Evolutionary conservation across 805 yeast species (phyloP).

Genomic region (Nakazawaea ernobii): DNA sequence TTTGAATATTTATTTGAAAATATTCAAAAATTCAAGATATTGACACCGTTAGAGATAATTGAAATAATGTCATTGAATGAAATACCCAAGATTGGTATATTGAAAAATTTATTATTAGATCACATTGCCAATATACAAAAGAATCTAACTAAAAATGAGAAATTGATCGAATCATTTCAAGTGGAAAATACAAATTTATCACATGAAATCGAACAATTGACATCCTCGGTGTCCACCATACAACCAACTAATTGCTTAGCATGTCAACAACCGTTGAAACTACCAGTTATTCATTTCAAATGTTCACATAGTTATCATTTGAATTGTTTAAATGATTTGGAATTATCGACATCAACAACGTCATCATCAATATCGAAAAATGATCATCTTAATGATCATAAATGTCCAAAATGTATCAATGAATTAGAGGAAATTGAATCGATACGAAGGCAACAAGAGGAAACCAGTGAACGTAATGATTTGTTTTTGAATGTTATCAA

Average conservation of each 20-base stretch:
- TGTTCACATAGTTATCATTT: conserved; percentile 88
- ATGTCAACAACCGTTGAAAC: conserved; percentile 61
- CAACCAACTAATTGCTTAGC: conserved; percentile 61
- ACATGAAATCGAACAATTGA: conserved; percentile 45
- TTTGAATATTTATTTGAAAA: conserved; percentile 44
- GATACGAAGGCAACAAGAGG: conserved; percentile 53
- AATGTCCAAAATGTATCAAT: conserved; percentile 75
- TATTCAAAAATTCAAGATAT: conserved; percentile 44
- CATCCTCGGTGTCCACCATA: conserved; percentile 40
- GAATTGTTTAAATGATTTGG: conserved; percentile 56
- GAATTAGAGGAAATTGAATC: conserved; percentile 63
- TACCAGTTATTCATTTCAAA: conserved; percentile 77
- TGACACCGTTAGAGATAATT: conserved; percentile 76
- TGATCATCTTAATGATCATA: conserved; percentile 20
- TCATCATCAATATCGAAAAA: too few species aligned
- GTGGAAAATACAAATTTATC: conserved; percentile 55
- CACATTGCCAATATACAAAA: conserved; percentile 52
- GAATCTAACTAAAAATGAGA: conserved; percentile 65
- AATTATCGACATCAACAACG: conserved; percentile 16
- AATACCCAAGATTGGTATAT: conserved; percentile 63
- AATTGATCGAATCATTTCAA: conserved; percentile 62
- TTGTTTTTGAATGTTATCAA: conserved; percentile 53
- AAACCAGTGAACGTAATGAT: conserved; percentile 55
- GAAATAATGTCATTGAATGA: conserved; percentile 58
- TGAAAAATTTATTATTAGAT: conserved; percentile 62